phyloP scores from a whole-genome alignment of 768 basidiomycete genomes.

The Tricholoma sp. region DNA sequence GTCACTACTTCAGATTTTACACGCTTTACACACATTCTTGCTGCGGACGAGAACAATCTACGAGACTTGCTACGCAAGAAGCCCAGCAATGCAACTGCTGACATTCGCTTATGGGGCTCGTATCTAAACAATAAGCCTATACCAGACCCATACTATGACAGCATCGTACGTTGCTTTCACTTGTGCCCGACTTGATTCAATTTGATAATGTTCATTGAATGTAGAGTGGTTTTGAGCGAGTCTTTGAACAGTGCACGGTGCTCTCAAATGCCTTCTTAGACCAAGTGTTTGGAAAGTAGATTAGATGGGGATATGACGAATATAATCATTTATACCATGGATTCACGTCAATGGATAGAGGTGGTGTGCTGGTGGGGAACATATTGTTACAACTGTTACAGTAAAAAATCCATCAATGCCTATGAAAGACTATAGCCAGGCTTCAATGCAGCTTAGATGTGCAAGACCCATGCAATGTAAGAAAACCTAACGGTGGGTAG shows the following conservation, averaged over 20 bases:
- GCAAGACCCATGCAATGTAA: slow-evolving; percentile 13
- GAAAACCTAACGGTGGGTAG: slow-evolving; percentile 57
- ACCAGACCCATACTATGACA: slow-evolving; percentile 82
- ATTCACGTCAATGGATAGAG: neutral
- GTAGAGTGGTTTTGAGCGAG: slow-evolving; percentile 68
- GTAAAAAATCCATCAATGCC: neutral
- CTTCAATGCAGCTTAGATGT: too few species aligned
- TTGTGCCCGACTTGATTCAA: neutral
- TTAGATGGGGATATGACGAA: neutral
- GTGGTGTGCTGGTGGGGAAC: too few species aligned
- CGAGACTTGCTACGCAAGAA: slow-evolving; percentile 50
- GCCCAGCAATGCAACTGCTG: slow-evolving; percentile 50
- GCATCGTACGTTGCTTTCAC: slow-evolving; percentile 38
- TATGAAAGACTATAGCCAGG: too few species aligned
- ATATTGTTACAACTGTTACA: neutral
- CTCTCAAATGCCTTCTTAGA: slow-evolving; percentile 82
- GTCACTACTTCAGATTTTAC: slow-evolving; percentile 64
- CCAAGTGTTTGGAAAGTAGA: slow-evolving; percentile 36
- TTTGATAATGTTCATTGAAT: neutral
- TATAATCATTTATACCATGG: neutral
- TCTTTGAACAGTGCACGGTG: slow-evolving; percentile 70
- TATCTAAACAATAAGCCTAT: slow-evolving; percentile 70
- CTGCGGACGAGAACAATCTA: slow-evolving; percentile 77
- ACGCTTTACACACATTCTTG: slow-evolving; percentile 79
- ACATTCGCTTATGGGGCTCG: slow-evolving; percentile 76